Evolutionary conservation across 495 filamentous ascomycete genomes (phyloP).

Genomic region (Elaphomyces granulatus): DNA sequence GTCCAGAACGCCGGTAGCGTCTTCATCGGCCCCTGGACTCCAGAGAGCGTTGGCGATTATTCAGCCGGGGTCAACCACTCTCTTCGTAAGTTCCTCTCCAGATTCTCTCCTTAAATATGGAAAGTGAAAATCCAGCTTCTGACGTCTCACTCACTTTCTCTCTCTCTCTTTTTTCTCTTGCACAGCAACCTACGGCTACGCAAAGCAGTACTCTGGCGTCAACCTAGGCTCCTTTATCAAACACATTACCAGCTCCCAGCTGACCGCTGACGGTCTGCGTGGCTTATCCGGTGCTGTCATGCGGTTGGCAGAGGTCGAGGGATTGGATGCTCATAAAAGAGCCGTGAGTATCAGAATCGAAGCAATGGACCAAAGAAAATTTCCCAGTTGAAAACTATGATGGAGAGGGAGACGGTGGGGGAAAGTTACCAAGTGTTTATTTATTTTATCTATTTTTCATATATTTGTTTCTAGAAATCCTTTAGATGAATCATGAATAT

Average conservation of each 20-base stretch:
- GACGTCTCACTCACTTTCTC: no score
- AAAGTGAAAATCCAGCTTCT: no score
- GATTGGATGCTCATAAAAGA: slow-evolving; percentile 83
- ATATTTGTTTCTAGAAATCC: no score
- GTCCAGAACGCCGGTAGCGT: slow-evolving; percentile 95
- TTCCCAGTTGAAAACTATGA: no score
- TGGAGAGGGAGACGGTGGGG: no score
- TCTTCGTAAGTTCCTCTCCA: slow-evolving; percentile 52
- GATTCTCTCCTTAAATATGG: no score
- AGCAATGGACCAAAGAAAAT: slow-evolving; percentile 45
- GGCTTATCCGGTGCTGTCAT: slow-evolving; percentile 83
- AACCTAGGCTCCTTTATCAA: slow-evolving; percentile 92
- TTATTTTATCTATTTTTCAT: no score
- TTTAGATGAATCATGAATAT: no score
- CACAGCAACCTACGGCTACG: slow-evolving; percentile 95
- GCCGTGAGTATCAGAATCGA: slow-evolving; percentile 79
- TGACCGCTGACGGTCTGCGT: slow-evolving; percentile 69
- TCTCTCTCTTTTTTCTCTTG: no score
- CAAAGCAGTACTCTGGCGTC: slow-evolving; percentile 95
- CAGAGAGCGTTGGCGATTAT: slow-evolving; percentile 94
- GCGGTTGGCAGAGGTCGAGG: slow-evolving; percentile 85
- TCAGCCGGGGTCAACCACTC: slow-evolving; percentile 96
- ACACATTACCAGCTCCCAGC: slow-evolving; percentile 84
- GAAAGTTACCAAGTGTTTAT: no score
- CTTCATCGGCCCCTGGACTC: slow-evolving; percentile 91